These are phyloP conservation scores for Gamsiella multidivaricata DNA, from an alignment of 192 early-diverging fungal species.

Conservation along the genomic window DNA sequence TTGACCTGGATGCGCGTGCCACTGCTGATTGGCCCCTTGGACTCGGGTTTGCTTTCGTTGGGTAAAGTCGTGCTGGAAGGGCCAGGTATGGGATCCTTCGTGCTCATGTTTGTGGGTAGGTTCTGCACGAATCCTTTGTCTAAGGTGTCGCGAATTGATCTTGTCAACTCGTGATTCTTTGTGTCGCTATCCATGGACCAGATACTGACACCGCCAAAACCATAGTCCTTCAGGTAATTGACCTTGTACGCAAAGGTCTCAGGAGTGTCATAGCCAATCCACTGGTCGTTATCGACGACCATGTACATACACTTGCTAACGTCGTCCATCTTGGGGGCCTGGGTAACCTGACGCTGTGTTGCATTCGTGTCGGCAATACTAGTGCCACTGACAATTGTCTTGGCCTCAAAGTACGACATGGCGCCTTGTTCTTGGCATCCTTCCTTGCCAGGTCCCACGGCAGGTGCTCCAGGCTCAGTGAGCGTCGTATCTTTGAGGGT, in stretches of 20 bases:
- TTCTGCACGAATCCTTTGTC: constrained; percentile 2
- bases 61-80: neutral
- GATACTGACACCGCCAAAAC: constrained; percentile 37
- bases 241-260: constrained; percentile 40
- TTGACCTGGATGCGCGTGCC: no score
- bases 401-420: constrained; percentile 35
- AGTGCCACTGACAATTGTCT: neutral
- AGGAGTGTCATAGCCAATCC: constrained; percentile 32
- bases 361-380: neutral
- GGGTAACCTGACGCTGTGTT: neutral
- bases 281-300: constrained; percentile 26
- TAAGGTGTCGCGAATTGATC: constrained; percentile 17
- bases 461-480: constrained; percentile 21
- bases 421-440: constrained; percentile 40
- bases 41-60: no score
- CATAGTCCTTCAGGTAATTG: constrained; percentile 24
- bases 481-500: constrained; percentile 21
- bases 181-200: constrained; percentile 46
- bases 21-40: no score
- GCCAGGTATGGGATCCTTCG: neutral
- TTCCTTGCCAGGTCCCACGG: constrained; percentile 13
- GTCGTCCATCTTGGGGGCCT: constrained; percentile 23
- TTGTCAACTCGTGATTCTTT: constrained; percentile 12
- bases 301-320: constrained; percentile 35
- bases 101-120: neutral